Evolutionary conservation across 352 stramenopile genomes (phyloP).

Genomic region (Phytophthora hybrid): DNA sequence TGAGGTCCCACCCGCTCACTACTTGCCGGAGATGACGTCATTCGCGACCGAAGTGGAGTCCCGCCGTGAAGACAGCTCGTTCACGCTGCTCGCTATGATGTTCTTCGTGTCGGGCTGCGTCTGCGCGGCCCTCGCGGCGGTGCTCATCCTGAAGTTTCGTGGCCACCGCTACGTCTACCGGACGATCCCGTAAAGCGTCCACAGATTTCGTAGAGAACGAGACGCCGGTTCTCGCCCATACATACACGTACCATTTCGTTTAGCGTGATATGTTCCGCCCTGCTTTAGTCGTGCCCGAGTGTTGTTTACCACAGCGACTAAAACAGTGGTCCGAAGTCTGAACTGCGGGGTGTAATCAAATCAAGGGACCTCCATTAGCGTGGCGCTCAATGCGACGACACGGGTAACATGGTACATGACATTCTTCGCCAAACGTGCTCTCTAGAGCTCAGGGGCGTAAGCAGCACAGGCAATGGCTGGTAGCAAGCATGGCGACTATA

Average conservation of each 20-base stretch:
- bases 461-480: constrained; percentile 20
- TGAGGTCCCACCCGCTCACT: constrained; percentile 22
- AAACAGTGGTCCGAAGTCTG: constrained; percentile 13
- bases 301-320: constrained; percentile 18
- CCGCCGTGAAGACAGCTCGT: constrained; percentile 26
- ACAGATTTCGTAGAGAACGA: constrained; percentile 19
- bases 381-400: constrained; percentile 12
- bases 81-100: constrained; percentile 43
- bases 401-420: not conserved
- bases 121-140: constrained; percentile 49
- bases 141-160: constrained; percentile 58
- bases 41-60: constrained; percentile 20
- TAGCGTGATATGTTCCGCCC: not conserved
- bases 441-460: constrained; percentile 23
- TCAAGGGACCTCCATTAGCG: constrained; percentile 1
- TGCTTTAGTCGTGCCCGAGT: constrained; percentile 1
- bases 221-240: not conserved
- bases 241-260: constrained; percentile 9
- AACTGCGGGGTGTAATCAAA: constrained; percentile 17
- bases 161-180: constrained; percentile 71
- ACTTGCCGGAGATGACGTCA: constrained; percentile 19
- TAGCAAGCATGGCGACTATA: constrained; percentile 19
- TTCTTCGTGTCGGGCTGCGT: constrained; percentile 74
- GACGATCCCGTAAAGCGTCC: constrained; percentile 47
- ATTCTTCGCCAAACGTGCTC: constrained; percentile 6